These are phyloP conservation scores for Colletotrichum siamense DNA, from an alignment of 2,329 filamentous ascomycete species.

Conservation along the genomic window DNA sequence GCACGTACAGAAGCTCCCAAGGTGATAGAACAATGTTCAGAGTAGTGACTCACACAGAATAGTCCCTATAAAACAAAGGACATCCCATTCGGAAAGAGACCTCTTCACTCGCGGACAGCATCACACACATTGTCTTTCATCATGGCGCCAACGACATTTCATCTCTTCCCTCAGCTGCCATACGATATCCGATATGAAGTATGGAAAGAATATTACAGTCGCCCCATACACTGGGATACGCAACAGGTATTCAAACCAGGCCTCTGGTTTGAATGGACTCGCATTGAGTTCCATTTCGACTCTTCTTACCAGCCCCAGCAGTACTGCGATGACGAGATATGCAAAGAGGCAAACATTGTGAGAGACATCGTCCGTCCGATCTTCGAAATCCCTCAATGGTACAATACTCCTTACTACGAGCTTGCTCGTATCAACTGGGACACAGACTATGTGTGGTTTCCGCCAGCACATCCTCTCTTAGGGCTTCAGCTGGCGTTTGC, in stretches of 20 bases:
- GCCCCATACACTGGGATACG: background rate
- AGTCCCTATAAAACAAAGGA: background rate
- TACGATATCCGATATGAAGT: background rate
- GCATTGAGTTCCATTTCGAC: background rate
- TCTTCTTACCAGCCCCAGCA: background rate
- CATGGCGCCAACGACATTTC: background rate
- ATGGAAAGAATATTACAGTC: background rate
- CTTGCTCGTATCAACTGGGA: background rate
- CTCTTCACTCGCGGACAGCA: background rate
- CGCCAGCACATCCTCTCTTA: background rate
- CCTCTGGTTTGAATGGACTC: background rate
- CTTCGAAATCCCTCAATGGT: background rate
- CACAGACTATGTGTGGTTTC: background rate
- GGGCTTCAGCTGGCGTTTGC: background rate
- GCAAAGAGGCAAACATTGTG: background rate
- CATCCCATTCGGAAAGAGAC: background rate
- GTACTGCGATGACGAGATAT: background rate
- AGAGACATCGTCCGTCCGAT: background rate
- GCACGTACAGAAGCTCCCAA: background rate
- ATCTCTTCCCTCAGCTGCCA: background rate
- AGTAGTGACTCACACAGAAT: background rate
- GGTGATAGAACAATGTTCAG: background rate
- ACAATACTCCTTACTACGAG: background rate
- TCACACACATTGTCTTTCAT: background rate
- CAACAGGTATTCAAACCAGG: background rate